Evolutionary conservation across 495 filamentous ascomycete species (phyloP), one percentile per base, ranked within the genome.

Genomic region (Penicillium arizonense): DNA sequence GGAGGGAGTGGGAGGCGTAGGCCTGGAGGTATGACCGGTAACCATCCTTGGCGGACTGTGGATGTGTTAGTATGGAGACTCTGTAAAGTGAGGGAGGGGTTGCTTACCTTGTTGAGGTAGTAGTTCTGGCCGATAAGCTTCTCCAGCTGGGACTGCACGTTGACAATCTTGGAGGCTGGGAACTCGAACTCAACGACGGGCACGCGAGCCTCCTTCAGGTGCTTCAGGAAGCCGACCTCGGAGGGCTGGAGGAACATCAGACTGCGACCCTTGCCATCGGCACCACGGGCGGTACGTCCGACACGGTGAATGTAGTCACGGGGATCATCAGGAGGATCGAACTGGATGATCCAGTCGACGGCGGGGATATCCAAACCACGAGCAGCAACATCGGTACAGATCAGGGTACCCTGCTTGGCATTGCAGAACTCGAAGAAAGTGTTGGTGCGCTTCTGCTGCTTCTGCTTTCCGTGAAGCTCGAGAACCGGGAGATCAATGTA

Each of bases 351-450:
- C 86, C 89, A 97, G 75, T 96, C 91, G 13, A 97, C 91, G 12
- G 85, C 83, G 0, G 90, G 92, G 54, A 97, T 96, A 80, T 98
- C 94, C 33, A 98, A 74, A 28, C 94, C 94, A 65, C 94, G 77
- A 7, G 94, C 95, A 34, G 95, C 94, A 54, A 98, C 95, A 63
- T 98, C 94, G 0, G 95, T 98, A 72, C 91, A 96, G 57, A 98
- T 91, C 36, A 98, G 72, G 4, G 88, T 96, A 9, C 94, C 94
- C 46, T 89, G 85, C 49, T 81, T 86, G 6, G 94, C 92, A 68
- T 98, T 98, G 72, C 88, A 91, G 77, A 97, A 98, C 61, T 97
- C 93, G 72, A 97, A 98, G 73, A 98, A 98, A 0, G 90, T 96
- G 64, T 94, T 95, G 42, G 94, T 98, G 5, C 94, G 87, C 69